Base-by-base conservation (phyloP, 2,329 filamentous ascomycete genomes). In the Stagonosporopsis cucurbitacearum region DNA sequence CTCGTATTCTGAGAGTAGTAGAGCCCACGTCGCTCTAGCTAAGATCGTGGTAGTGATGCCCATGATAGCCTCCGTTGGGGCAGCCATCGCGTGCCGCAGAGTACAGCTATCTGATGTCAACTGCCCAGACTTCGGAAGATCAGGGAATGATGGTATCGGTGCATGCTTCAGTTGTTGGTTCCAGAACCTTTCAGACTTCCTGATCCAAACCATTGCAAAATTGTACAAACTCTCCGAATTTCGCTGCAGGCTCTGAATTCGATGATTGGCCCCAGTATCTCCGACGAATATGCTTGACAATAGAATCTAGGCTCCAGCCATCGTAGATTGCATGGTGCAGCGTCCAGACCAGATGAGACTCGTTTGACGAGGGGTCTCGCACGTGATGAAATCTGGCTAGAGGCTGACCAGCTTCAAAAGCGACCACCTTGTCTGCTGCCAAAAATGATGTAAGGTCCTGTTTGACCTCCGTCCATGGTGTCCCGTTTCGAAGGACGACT, bases 241-340 rank as follows among this genome's bases (percentile, higher is more conserved):
- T 4, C 25, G 6, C 25, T 26, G 25, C 6, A 7, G 4, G 11
- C 11, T 26, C 6, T 6, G 11, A 6, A 7, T 26, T 9, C 11
- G 6, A 6, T 2, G 25, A 26, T 6, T 26, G 25, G 25, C 4
- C 6, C 6, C 11, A 26, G 11, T 26, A 26, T 9, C 11, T 26
- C 6, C 11, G 25, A 9, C 25, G 25, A 26, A 26, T 26, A 7
- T 26, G 25, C 25, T 26, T 9, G 4, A 26, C 25, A 6, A 26
- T 9, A 26, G 6, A 9, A 7, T 26, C 25, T 9, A 26, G 11
- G 25, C 25, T 26, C 45, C 45, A 49, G 6, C 45, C 45, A 28
- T 49, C 45, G 23, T 25, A 49, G 30, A 49, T 32, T 28, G 35
- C 45, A 23, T 49, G 45, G 35, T 49, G 45, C 11, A 49, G 33